Evolutionary conservation across 768 basidiomycete genomes (phyloP), one percentile per base, ranked within the genome.

Genomic region (Sporobolomyces roseus): DNA sequence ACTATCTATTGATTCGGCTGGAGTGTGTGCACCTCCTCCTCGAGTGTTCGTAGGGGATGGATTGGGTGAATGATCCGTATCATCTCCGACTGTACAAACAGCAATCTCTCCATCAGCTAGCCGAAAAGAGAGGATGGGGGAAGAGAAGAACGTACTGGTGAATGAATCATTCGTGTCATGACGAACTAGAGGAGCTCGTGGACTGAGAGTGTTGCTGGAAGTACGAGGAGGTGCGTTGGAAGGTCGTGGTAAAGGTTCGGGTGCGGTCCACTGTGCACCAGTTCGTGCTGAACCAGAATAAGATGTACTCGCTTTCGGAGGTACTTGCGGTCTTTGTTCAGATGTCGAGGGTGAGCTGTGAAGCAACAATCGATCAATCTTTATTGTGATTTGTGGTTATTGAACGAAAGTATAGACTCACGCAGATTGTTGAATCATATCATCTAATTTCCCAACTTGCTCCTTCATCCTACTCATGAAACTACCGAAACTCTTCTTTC

Each of bases 391-490:
- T n/a, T n/a, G n/a, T n/a, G n/a, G n/a, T n/a, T n/a, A n/a, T n/a
- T n/a, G n/a, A n/a, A n/a, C n/a, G n/a, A n/a, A n/a, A n/a, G n/a
- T n/a, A n/a, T n/a, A n/a, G 29, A 59, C 63, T 27, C 6, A 69
- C 68, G 63, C 68, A 0, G 68, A 64, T 19, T 61, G 59, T 16
- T 48, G 27, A 23, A 68, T 51, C 32, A 51, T 49, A 9, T 66
- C 65, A 60, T 72, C 66, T 14, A 72, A 25, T 41, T 51, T 61
- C n/a, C 36, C 62, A 7, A 72, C 41, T 49, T 64, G 63, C 25
- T 68, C 66, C 54, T 72, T 72, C 41, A 53, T 63, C 30, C 49
- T 65, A 48, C 12, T 58, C 41, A 68, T 25, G 54, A 72, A 65
- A 19, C n/a, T 56, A 3, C 63, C 63, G 25, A 72, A 65, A 9